phyloP scores from a whole-genome alignment of 148 eudicot genomes.

The Nyssa sinensis region DNA sequence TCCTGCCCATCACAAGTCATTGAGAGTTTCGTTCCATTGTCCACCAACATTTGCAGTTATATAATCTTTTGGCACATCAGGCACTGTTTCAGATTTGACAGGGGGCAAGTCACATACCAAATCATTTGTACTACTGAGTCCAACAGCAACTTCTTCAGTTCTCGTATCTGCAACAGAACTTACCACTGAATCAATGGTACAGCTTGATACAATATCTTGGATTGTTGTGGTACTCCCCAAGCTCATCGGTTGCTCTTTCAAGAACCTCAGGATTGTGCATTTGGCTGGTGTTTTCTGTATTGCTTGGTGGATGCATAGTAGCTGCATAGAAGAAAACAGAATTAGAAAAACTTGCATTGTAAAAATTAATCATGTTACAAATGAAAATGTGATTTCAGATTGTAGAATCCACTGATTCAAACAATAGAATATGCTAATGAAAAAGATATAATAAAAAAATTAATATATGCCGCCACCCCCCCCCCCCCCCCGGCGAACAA shows the following conservation, averaged over 20 bases:
- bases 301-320: slow-evolving; percentile 14
- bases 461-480: not conserved
- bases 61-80: not conserved
- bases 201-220: slow-evolving; percentile 19
- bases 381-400: not conserved
- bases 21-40: slow-evolving; percentile 12
- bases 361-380: not conserved
- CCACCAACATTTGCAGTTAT: slow-evolving; percentile 6
- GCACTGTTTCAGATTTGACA: slow-evolving; percentile 3
- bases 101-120: not conserved
- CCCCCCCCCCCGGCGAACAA: no score
- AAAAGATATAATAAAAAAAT: not conserved
- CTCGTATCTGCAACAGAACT: slow-evolving; percentile 10
- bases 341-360: not conserved
- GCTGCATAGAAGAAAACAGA: slow-evolving; percentile 24
- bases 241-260: slow-evolving; percentile 17
- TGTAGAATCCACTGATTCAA: not conserved
- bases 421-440: not conserved
- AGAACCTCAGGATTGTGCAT: slow-evolving; percentile 13
- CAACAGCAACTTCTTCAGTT: slow-evolving; percentile 26
- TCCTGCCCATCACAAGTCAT: slow-evolving; percentile 11
- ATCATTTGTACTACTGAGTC: not conserved
- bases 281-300: slow-evolving; percentile 12
- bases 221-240: slow-evolving; percentile 16
- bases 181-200: slow-evolving; percentile 10